Base-by-base conservation (phyloP, 2,329 filamentous ascomycete species). In the Aspergillus udagawae region DNA sequence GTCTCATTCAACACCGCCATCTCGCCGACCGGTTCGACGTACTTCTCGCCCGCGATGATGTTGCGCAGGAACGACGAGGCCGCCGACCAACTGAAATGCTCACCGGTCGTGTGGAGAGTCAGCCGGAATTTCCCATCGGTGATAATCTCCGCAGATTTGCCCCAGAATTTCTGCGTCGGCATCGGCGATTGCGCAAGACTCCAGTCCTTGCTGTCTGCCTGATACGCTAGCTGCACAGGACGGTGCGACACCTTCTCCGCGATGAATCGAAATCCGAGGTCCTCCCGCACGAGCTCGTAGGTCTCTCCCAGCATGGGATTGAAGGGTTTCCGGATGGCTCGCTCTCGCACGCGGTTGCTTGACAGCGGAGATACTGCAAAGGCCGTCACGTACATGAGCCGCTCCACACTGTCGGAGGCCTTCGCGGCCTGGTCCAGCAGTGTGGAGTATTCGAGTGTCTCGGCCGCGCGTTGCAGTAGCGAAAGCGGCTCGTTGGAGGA, bases 121-220 rank as follows among this genome's bases (percentile, higher is more conserved):
- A 97, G 81, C 51, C 92, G 85, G 3, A 91, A 87, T 27, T 91
- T 89, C 2, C 94, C 94, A 54, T 97, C 93, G 0, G 92, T 97
- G 59, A 90, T 94, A 60, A 99, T 86, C 74, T 99, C 94, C 2
- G 91, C 91, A 54, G 89, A 93, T 79, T 97, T 97, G 55, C 94
- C 94, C 94, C 94, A 97, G 78, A 99, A 99, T 71, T 97, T 97
- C 71, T 99, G 93, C 23, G 89, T 88, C 0, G 94, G 94, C 56
- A 89, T 87, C 0, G 94, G 91, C 4, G 89, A 90, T 71, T 97
- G 94, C 1, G 90, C 83, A 60, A 96, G 87, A 2, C 89, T 91
- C 94, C 94, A 99, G 56, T 84, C 80, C 42, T 86, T 83, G 42
- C 90, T 86, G 72, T 99, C 94, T 4, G 93, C 94, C 73, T 97